Conservation (phyloP, 1,139 yeast genomes). For the Yamadazyma taylorii region DNA sequence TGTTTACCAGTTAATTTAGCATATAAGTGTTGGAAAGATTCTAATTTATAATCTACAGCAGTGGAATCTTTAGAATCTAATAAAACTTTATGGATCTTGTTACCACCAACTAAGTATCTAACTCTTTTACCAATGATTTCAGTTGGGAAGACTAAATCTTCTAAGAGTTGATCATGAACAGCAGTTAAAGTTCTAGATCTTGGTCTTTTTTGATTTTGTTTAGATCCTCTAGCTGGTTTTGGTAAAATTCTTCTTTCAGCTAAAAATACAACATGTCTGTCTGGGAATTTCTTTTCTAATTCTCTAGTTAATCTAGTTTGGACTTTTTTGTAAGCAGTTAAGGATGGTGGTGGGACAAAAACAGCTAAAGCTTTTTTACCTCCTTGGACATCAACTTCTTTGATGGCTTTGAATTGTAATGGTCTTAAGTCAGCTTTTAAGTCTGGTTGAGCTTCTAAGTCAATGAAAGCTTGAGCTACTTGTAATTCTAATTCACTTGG, state of each 20-base stretch:
- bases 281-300: conserved; percentile 99
- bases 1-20: conserved; percentile 99
- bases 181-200: conserved; percentile 99
- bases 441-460: conserved; percentile 94
- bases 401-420: conserved; percentile 97
- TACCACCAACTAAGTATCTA: conserved; percentile 98
- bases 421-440: conserved; percentile 98
- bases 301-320: conserved; percentile 98
- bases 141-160: conserved; percentile 99
- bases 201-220: conserved; percentile 98
- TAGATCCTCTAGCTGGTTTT: conserved; percentile 90
- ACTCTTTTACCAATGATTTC: conserved; percentile 99
- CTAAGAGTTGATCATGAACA: conserved; percentile 98
- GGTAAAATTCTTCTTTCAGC: conserved; percentile 99
- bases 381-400: conserved; percentile 96
- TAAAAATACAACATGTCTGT: conserved; percentile 98
- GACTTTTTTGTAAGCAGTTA: conserved; percentile 93
- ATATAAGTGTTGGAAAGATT: conserved; percentile 99
- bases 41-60: conserved; percentile 98
- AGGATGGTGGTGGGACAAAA: conserved; percentile 97
- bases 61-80: conserved; percentile 98
- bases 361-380: conserved; percentile 99
- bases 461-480: conserved; percentile 98
- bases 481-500: conserved; percentile 99
- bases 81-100: conserved; percentile 97